A percentile compares a stretch with the other conserved stretches of the same genome.
These are phyloP conservation scores for Cerioporus squamosus DNA, from an alignment of 1,284 basidiomycete genomes.

Conservation along the genomic window DNA sequence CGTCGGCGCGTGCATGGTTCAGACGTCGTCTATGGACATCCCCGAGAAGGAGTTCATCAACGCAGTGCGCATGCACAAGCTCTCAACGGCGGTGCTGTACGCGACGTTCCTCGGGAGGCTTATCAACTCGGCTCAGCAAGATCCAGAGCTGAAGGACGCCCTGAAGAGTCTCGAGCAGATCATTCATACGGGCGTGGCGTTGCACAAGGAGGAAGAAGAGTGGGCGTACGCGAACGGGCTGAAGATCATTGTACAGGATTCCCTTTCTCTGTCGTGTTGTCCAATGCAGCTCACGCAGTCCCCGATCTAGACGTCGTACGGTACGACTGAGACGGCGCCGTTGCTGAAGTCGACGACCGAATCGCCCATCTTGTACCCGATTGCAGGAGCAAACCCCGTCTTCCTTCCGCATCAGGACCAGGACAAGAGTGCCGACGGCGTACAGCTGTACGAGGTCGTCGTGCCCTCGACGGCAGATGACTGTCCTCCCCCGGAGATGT, in stretches of 20 bases:
- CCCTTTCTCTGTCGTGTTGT: background rate
- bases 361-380: slow-evolving; percentile 5
- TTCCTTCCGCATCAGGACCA: slow-evolving; percentile 8
- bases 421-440: background rate
- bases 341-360: background rate
- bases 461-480: slow-evolving; percentile 12
- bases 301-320: slow-evolving; percentile 8
- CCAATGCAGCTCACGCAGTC: background rate
- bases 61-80: slow-evolving; percentile 4
- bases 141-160: background rate
- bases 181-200: background rate
- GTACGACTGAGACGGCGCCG: slow-evolving; percentile 14
- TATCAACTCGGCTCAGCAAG: slow-evolving; percentile 2
- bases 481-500: slow-evolving; percentile 10
- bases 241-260: slow-evolving; percentile 5
- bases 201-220: slow-evolving; percentile 17
- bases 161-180: background rate
- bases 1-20: slow-evolving; percentile 10
- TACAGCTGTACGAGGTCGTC: slow-evolving; percentile 18
- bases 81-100: slow-evolving; percentile 6
- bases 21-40: slow-evolving; percentile 13
- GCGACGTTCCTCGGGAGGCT: slow-evolving; percentile 10
- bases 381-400: slow-evolving; percentile 4
- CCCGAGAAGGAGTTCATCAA: slow-evolving; percentile 1
- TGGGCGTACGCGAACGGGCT: slow-evolving; percentile 15